Evolutionary conservation across 305 asterid genomes (phyloP), one percentile per base, ranked within the genome.

Genomic region (Salvia sclarea): DNA sequence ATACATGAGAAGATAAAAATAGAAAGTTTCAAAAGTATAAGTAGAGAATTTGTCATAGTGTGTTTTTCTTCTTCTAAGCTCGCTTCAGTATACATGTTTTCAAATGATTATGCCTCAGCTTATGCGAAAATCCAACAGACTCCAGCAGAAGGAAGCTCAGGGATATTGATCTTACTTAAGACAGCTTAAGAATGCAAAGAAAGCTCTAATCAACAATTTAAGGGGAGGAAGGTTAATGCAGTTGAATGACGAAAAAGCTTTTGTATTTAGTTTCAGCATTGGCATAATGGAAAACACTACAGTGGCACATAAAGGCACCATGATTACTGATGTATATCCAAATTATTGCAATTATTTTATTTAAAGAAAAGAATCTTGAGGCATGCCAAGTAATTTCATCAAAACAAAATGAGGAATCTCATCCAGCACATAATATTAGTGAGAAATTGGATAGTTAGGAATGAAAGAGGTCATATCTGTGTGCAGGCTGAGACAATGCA

Each of bases 81-180:
- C 21, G 20, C 44, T 33, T 16, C 45, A 63, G 59, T 52, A 63
- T 16, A 31, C 52, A 43, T 28, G 16, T 30, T 41, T 30, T 10
- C 20, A 49, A 60, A 25, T 66, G 30, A 13, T 35, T 31, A 69
- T 49, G 22, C 47, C 54, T 49, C 62, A 35, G 44, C 66, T 60
- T 44, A 22, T 21, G 61, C 68, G 35, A 9, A 18, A 69, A 20
- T 45, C 61, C 40, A 25, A 59, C 58, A n/a, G 54, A 20, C 28
- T 69, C 53, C 55, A 37, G 21, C 75, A 25, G n/a, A n/a, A 28
- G 60, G 22, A 62, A 53, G 43, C 48, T 48, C 37, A 30, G 30
- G 41, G 6, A 37, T 55, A 22, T 38, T 24, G 43, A 52, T 6
- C 69, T 70, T 41, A 50, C 40, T 52, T 10, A 5, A 61, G 56